Percentiles rank a stretch among this genome's conserved stretches.
Conservation (phyloP, 192 early-diverging fungal species). For the Entrophospora sp. region DNA sequence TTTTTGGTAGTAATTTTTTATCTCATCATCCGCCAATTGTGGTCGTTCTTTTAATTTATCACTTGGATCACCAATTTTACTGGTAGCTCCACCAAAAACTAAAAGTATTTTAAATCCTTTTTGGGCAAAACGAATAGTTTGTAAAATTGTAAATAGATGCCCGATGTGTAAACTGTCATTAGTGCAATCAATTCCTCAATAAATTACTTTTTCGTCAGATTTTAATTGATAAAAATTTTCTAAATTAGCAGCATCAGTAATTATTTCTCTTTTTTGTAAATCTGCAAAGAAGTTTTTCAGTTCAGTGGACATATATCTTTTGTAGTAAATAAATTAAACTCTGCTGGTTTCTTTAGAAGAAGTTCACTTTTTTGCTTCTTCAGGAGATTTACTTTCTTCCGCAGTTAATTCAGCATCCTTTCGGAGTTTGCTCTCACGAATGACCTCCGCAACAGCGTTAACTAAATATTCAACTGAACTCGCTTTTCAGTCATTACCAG, state of each 20-base stretch:
- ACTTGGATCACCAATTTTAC: slow-evolving; percentile 11
- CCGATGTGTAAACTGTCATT: slow-evolving; percentile 7
- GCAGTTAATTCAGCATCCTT: not conserved
- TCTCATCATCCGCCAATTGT: not conserved
- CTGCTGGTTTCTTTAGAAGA: not conserved
- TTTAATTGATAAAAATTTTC: slow-evolving; percentile 13
- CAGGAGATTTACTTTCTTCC: not conserved
- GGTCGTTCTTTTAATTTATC: slow-evolving; percentile 8
- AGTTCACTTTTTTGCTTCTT: not conserved
- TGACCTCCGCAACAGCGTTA: not conserved
- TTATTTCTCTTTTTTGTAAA: slow-evolving; percentile 2
- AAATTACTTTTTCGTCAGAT: not conserved
- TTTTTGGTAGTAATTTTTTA: not conserved
- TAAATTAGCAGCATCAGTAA: slow-evolving; percentile 4
- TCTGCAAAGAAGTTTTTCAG: slow-evolving; percentile 6
- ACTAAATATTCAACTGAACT: not conserved
- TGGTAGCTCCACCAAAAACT: not conserved
- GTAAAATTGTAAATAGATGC: slow-evolving; percentile 5
- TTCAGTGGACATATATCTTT: slow-evolving; percentile 3
- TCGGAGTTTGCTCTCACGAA: not conserved
- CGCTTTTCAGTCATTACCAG: not conserved
- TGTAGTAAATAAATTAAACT: not conserved
- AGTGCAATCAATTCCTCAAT: slow-evolving; percentile 2
- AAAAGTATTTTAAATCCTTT: not conserved
- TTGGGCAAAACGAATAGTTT: slow-evolving; percentile 12